Conservation (phyloP, 768 basidiomycete genomes). For the Austroboletus eburneus region DNA sequence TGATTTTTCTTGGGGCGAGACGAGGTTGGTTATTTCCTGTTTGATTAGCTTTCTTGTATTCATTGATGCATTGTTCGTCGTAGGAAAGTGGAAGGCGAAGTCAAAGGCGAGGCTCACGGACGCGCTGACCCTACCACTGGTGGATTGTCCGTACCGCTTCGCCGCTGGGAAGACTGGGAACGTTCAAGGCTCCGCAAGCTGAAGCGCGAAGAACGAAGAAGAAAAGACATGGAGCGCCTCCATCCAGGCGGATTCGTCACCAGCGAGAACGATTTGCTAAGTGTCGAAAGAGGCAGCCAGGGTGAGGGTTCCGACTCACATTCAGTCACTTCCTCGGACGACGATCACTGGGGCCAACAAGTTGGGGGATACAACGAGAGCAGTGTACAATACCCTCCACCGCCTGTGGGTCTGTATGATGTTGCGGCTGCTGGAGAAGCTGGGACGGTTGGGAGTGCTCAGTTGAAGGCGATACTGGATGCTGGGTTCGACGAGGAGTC, state of each 20-base stretch:
- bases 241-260: constrained; percentile 65
- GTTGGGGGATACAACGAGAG: constrained; percentile 95
- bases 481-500: constrained; percentile 71
- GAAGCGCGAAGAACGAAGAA: constrained; percentile 77
- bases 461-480: constrained; percentile 92
- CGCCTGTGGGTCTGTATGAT: constrained; percentile 67
- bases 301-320: constrained; percentile 78
- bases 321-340: constrained; percentile 83
- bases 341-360: constrained; percentile 93
- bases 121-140: constrained; percentile 50
- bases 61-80: constrained; percentile 9
- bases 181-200: constrained; percentile 89
- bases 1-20: constrained; percentile 99
- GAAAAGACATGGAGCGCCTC: constrained; percentile 74
- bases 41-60: background rate
- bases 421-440: constrained; percentile 20
- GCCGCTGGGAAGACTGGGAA: constrained; percentile 99
- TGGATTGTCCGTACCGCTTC: constrained; percentile 72
- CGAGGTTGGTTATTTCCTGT: constrained; percentile 55
- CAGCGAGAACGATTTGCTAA: constrained; percentile 61
- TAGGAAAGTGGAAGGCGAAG: constrained; percentile 95
- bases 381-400: constrained; percentile 72
- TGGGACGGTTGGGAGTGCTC: constrained; percentile 58
- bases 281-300: constrained; percentile 55
- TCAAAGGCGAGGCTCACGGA: constrained; percentile 73